Evolutionary conservation across 2,329 filamentous ascomycete species (phyloP), one percentile per base, ranked within the genome.

Genomic region (Aspergillus melleus): DNA sequence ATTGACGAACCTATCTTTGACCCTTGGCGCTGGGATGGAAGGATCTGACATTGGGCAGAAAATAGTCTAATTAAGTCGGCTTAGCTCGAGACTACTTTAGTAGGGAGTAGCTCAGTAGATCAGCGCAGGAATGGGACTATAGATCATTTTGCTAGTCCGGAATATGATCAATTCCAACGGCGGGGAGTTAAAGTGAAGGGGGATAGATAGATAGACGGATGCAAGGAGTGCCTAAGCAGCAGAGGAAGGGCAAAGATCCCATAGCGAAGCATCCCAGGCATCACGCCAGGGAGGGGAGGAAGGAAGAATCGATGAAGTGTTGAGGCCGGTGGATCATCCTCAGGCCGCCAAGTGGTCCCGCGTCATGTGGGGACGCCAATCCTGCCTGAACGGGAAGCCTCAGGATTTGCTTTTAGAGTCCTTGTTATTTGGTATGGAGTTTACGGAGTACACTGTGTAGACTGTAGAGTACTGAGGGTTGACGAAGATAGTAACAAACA

Each of bases 281-380:
- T 30, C 29, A 20, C 20, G 12, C 16, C 30, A 32, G 24, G 26
- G 42, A 55, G 6, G 14, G 30, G 20, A 36, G 39, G 36, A 54
- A 44, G 52, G 14, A 44, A 42, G 52, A 24, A 16, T 53, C 19
- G 36, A 10, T 6, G 49, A 30, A 19, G 14, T 46, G 39, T 47
- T 54, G 20, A 24, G 14, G 36, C 14, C 5, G 36, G 55, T 58
- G 55, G 58, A 61, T 63, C 58, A 49, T 49, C 55, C 56, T 47
- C 58, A 32, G 58, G 39, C 24, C 58, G 55, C 44, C 52, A 54
- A 58, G 52, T 59, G 61, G 61, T 46, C 36, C 36, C 22, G n/a
- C 12, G 52, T 49, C 52, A 55, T 54, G 59, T 62, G 53, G 54
- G 50, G 60, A 19, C 56, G 47, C 22, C 19, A 57, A 53, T 58